A percentile compares a stretch with the other conserved stretches of the same genome.
Evolutionary conservation across 768 basidiomycete species (phyloP).

Genomic region (Lyophyllum semitale): DNA sequence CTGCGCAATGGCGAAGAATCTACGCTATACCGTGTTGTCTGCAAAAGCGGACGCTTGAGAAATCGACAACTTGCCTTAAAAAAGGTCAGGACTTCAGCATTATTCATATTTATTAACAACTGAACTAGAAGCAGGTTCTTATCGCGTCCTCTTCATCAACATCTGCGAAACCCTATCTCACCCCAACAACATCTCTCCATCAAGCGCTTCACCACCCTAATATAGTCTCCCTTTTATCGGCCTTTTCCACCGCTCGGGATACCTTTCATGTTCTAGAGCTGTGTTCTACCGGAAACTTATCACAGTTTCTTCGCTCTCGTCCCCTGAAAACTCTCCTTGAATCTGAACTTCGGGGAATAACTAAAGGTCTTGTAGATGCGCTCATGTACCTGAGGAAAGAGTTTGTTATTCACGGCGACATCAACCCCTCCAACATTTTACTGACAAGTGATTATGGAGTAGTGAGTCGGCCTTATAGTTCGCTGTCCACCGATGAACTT

Average conservation of each 20-base stretch:
- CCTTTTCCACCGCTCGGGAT: constrained; percentile 32
- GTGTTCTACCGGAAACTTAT: constrained; percentile 42
- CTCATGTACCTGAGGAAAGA: constrained; percentile 44
- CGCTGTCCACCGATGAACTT: background rate
- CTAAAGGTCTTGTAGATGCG: constrained; percentile 41
- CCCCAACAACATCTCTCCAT: constrained; percentile 30
- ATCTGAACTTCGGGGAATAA: constrained; percentile 36
- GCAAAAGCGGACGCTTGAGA: constrained; percentile 45
- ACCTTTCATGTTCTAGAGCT: constrained; percentile 46
- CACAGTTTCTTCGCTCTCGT: constrained; percentile 27
- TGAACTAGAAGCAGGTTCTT: background rate
- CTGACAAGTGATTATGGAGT: constrained; percentile 39
- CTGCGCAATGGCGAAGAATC: constrained; percentile 26
- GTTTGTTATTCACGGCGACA: constrained; percentile 44
- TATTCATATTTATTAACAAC: background rate
- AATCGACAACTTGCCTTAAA: constrained; percentile 44
- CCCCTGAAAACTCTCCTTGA: constrained; percentile 27
- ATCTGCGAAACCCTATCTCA: constrained; percentile 7
- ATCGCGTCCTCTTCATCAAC: background rate
- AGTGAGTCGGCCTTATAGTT: constrained; percentile 29
- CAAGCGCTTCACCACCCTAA: constrained; percentile 49
- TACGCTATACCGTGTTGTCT: constrained; percentile 40
- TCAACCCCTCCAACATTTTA: constrained; percentile 40
- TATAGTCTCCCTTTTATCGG: constrained; percentile 46
- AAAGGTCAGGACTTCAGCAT: constrained; percentile 31